Conservation (phyloP, 768 basidiomycete genomes). For the Lactarius tabidus region DNA sequence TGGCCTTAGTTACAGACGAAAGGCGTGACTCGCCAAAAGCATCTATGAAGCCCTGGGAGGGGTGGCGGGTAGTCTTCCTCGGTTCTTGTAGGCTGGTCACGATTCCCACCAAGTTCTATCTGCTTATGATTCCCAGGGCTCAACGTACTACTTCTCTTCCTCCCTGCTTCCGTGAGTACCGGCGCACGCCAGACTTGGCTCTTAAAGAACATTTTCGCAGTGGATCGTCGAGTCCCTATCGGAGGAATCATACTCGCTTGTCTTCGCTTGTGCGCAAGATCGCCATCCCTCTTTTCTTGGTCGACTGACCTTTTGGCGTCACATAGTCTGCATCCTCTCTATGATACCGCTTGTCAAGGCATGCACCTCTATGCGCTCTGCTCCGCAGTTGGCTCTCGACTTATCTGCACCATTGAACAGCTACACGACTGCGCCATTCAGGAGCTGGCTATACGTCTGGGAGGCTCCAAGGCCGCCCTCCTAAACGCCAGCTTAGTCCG, state of each 20-base stretch:
- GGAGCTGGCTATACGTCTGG: conserved; percentile 70
- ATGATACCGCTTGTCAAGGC: conserved; percentile 80
- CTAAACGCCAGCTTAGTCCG: conserved; percentile 77
- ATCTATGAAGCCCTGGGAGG: conserved; percentile 34
- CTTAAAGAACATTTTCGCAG: conserved; percentile 33
- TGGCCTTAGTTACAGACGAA: conserved; percentile 18
- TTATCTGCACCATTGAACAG: conserved; percentile 33
- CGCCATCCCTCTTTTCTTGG: background rate
- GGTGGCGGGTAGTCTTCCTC: conserved; percentile 52
- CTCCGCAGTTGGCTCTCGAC: background rate
- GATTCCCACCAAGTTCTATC: background rate
- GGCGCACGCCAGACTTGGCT: background rate
- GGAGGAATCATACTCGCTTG: conserved; percentile 46
- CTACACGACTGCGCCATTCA: conserved; percentile 74
- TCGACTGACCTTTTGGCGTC: background rate
- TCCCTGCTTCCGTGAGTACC: conserved; percentile 62
- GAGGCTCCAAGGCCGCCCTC: conserved; percentile 71
- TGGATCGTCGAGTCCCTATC: conserved; percentile 52
- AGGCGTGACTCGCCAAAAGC: conserved; percentile 6
- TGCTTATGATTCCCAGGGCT: conserved; percentile 47
- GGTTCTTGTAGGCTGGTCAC: conserved; percentile 46
- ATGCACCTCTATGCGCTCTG: conserved; percentile 13
- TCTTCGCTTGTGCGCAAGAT: conserved; percentile 54
- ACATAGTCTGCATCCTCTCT: conserved; percentile 57
- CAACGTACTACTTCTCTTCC: conserved; percentile 58